Base-by-base conservation (phyloP, 495 filamentous ascomycete species). In the Trypethelium eluteriae region DNA sequence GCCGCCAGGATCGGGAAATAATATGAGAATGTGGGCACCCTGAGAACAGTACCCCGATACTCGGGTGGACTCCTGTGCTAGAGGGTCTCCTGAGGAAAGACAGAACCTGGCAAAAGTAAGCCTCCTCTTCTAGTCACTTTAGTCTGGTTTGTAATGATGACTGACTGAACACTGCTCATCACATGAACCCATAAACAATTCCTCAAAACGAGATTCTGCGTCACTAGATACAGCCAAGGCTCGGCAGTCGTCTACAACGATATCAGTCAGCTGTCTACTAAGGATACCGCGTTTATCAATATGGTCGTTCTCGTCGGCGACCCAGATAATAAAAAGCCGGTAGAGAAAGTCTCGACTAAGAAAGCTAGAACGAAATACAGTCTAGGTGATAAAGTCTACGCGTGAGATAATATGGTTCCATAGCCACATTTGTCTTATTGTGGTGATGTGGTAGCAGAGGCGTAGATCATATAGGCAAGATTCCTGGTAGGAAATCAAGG, bases 351-450 rank as follows among this genome's bases (percentile, higher is more conserved):
- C 34, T 46, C 64, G 64, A 34, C 41, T 25, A 36, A 57, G 5
- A 65, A 57, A 44, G 47, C 57, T 36, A 56, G 47, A 38, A 57
- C 47, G 11, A 39, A 57, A n/a, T 65, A 46, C 47, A 44, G 53
- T 65, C 18, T 12, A 36, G 64, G 64, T n/a, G 64, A 65, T 41
- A 44, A 65, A 36, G 57, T 65, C 41, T 65, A 46, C 32, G 38
- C 46, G 36, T 10, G 62, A 11, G 18, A 25, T 46, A 18, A 44
- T 47, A 14, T 44, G 12, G 36, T 74, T n/a, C 61, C 70, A 18
- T 25, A 41, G 61, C 70, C 70, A 47, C 72, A 74, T 70, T 64
- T 72, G 63, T 71, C 70, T 5, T 74, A 74, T 53, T 53, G 49
- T 53, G 5, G 18, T 18, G 49, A 53, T 53, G 49, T 53, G 0